Evolutionary conservation across 2,329 filamentous ascomycete species (phyloP), one percentile per base, ranked within the genome.

Genomic region (Parastagonospora nodorum): DNA sequence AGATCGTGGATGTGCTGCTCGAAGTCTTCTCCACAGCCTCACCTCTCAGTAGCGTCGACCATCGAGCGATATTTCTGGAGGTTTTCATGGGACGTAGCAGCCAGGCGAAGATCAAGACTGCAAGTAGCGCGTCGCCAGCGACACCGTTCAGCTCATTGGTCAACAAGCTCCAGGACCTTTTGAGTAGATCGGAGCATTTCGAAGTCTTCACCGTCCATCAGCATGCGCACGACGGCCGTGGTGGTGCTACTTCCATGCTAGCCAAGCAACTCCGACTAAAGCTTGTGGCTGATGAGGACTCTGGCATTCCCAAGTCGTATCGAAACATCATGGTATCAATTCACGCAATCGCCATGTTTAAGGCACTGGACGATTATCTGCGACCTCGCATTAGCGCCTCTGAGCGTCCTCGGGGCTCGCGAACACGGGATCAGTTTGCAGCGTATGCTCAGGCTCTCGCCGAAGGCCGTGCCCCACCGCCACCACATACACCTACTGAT

Each of bases 321-420:
- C 85, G 90, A 16, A 96, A 93, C 61, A 95, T 99, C 57, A 97
- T 97, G 88, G 94, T 99, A 1, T 96, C 92, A 0, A 99, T 99
- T 50, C 94, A 99, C 72, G 94, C 94, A 12, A 97, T 99, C 66
- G 93, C 94, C 2, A 97, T 92, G 0, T 97, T 99, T 79, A 97
- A 97, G 73, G 90, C 93, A 0, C 78, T 99, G 19, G 94, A 97
- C 68, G 94, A 99, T 70, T 99, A 97, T 72, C 81, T 99, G 37
- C 87, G 94, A 32, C 94, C 94, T 7, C 85, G 93, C 53, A 96
- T 99, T 51, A 91, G 82, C 64, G 73, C 94, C 11, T 57, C 89
- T 2, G 92, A 96, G 57, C 85, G 90, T 15, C 84, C 89, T 10
- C 82, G 87, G 37, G 79, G 78, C 8, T 80, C 82, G 28, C 82